Conservation (phyloP, 768 basidiomycete genomes). For the Tylopilus felleus region DNA sequence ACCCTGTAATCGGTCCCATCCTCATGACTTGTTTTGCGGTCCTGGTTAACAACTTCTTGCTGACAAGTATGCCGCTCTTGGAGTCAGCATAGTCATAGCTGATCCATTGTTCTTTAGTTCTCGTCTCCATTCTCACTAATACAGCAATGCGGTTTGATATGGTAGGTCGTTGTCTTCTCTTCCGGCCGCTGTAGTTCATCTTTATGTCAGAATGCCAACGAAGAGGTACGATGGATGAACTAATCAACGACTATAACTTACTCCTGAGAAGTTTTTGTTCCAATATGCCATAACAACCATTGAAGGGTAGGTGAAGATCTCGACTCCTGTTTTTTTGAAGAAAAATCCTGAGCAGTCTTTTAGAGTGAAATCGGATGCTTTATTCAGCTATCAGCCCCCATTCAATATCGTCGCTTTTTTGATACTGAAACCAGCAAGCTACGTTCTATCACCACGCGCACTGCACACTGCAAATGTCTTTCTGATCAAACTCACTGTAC, state of each 20-base stretch:
- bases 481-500: slow-evolving; percentile 75
- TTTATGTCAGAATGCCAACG: slow-evolving; percentile 48
- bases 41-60: slow-evolving; percentile 69
- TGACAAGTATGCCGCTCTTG: slow-evolving; percentile 60
- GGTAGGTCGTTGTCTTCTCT: slow-evolving; percentile 31
- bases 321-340: not conserved
- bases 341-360: slow-evolving; percentile 3
- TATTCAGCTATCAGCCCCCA: slow-evolving; percentile 91
- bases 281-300: slow-evolving; percentile 85
- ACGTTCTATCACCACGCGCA: slow-evolving; percentile 66
- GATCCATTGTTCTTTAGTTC: slow-evolving; percentile 32
- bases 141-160: slow-evolving; percentile 78
- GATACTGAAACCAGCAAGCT: slow-evolving; percentile 77
- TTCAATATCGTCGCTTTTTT: slow-evolving; percentile 82
- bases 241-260: slow-evolving; percentile 12
- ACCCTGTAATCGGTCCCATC: slow-evolving; percentile 70
- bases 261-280: slow-evolving; percentile 66
- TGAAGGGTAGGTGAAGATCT: slow-evolving; percentile 57
- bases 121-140: slow-evolving; percentile 89
- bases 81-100: slow-evolving; percentile 1
- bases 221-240: slow-evolving; percentile 43
- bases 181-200: not conserved
- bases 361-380: slow-evolving; percentile 83
- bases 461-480: slow-evolving; percentile 86
- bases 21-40: slow-evolving; percentile 80